Base-by-base conservation (phyloP, 768 basidiomycete genomes). In the Tricholomella constricta region DNA sequence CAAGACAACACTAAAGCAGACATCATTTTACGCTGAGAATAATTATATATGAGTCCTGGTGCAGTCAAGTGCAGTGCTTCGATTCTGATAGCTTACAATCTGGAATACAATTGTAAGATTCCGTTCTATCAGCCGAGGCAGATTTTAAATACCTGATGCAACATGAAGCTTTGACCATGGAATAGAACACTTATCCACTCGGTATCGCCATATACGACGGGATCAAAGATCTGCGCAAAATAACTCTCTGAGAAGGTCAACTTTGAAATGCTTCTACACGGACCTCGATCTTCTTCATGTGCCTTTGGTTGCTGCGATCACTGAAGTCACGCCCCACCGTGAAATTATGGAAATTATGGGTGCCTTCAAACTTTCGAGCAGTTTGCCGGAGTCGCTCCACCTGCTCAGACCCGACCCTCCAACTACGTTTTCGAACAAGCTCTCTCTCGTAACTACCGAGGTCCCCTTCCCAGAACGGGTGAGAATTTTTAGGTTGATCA, bases 141-240 rank as follows among this genome's bases (percentile, higher is more conserved):
- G 7, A 41, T 41, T 59, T 64, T 27, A n/a, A 72, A 78, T 48
- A 94, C 94, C 78, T 99, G 97, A 69, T 99, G 96, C 48, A 99
- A 72, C 97, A 99, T 98, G 69, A 99, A 99, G 62, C 92, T 94
- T 69, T 99, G 97, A 0, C 96, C 97, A 65, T 98, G 94, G 67
- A 97, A 89, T 54, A 89, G 76, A 17, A 98, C 86, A 40, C 89
- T 89, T 38, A 98, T 83, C 95, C 96, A 98, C 65, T 99, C 96
- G 2, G 90, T 95, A 34, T 86, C 86, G 19, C 91, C 93, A 56
- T 93, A 88, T 2, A 96, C 89, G 3, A 80, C 83, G n/a, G 96
- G 95, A 45, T 96, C 91, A 6, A 80, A 74, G 38, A 95, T 74
- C 91, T 94, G 54, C 2, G 10, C 10, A 29, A 9, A 51, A 12